A percentile compares a stretch with the other conserved stretches of the same genome.
Evolutionary conservation across 1,284 basidiomycete genomes (phyloP).

Genomic region (Trichosporon sp.): DNA sequence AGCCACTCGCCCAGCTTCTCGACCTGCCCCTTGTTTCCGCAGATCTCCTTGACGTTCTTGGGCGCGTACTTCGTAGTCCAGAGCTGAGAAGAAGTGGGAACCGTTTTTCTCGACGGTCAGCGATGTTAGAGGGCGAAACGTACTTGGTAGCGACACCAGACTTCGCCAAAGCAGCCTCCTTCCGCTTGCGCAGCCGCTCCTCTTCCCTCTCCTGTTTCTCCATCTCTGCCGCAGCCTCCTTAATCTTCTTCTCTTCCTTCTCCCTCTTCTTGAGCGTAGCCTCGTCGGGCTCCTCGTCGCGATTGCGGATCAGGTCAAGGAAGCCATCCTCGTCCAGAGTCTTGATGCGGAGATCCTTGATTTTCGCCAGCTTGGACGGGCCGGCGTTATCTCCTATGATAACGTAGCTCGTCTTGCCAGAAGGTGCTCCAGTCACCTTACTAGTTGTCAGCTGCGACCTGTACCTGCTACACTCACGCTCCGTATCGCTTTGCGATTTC

Average conservation of each 20-base stretch:
- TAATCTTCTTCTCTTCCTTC: constrained; percentile 62
- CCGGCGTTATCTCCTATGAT: constrained; percentile 86
- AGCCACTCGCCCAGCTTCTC: constrained; percentile 87
- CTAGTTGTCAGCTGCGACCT: constrained; percentile 50
- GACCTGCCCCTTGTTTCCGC: constrained; percentile 87
- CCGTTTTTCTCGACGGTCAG: constrained; percentile 47
- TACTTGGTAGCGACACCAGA: constrained; percentile 45
- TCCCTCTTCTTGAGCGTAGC: constrained; percentile 60
- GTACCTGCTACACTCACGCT: constrained; percentile 60
- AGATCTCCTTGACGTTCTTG: constrained; percentile 77
- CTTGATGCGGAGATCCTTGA: constrained; percentile 70
- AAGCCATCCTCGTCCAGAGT: constrained; percentile 86
- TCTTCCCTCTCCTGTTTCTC: constrained; percentile 59
- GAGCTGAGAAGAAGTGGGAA: constrained; percentile 58
- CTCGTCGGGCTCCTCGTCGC: constrained; percentile 60
- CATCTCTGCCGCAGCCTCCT: constrained; percentile 66
- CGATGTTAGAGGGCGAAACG: constrained; percentile 4
- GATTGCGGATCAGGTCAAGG: constrained; percentile 70
- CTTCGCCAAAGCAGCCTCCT: constrained; percentile 49
- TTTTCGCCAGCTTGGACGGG: constrained; percentile 74
- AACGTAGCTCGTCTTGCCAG: constrained; percentile 84
- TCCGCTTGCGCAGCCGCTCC: constrained; percentile 64
- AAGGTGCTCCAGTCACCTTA: constrained; percentile 80
- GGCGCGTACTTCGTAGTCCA: constrained; percentile 98
- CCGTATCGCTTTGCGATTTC: constrained; percentile 90